phyloP scores from a whole-genome alignment of 768 basidiomycete genomes.

The Clitopilus hobsonii region DNA sequence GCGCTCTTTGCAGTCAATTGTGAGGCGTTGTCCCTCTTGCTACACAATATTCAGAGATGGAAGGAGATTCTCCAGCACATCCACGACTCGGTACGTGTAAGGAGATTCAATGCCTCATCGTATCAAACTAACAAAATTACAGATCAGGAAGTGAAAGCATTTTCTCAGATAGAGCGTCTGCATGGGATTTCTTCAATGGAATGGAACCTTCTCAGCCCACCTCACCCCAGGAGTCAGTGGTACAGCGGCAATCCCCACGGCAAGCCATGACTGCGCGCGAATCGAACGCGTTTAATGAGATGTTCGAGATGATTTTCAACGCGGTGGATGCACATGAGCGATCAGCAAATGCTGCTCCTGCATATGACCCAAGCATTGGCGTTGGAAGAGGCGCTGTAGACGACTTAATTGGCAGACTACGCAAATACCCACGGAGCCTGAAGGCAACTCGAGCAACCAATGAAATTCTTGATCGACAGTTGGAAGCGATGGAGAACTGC shows the following conservation, averaged over 20 bases:
- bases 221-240: neutral
- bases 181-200: constrained; percentile 54
- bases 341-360: constrained; percentile 1
- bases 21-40: constrained; percentile 1
- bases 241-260: constrained; percentile 23
- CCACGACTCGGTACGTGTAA: too few species aligned
- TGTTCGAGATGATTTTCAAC: constrained; percentile 70
- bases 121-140: neutral
- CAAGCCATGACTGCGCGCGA: constrained; percentile 70
- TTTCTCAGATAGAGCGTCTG: constrained; percentile 28
- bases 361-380: constrained; percentile 10
- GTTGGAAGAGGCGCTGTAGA: constrained; percentile 27
- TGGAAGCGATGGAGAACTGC: constrained; percentile 70
- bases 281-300: constrained; percentile 60
- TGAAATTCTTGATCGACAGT: constrained; percentile 60
- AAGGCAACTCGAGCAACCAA: constrained; percentile 49
- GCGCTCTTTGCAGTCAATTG: neutral
- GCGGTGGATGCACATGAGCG: constrained; percentile 35
- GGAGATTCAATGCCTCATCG: neutral
- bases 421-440: constrained; percentile 42
- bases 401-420: constrained; percentile 53
- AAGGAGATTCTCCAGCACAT: neutral
- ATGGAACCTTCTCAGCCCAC: constrained; percentile 27
- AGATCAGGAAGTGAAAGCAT: constrained; percentile 19
- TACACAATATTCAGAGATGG: neutral